These are phyloP conservation scores for Paecilomyces sp. DNA, from an alignment of 2,329 filamentous ascomycete species.

Conservation along the genomic window DNA sequence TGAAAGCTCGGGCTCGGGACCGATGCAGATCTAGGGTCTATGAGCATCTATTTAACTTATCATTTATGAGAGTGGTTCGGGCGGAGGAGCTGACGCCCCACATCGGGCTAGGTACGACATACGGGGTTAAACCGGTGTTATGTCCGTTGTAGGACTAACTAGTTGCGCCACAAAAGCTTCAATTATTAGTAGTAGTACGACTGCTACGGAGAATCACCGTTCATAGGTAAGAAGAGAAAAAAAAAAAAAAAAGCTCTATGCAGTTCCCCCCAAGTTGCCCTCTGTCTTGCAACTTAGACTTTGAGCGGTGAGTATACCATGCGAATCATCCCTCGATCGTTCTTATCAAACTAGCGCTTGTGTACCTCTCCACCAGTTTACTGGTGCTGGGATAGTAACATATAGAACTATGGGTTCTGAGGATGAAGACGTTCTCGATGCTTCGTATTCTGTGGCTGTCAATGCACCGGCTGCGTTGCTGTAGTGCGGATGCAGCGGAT, in stretches of 20 bases:
- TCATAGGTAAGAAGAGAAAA: not conserved
- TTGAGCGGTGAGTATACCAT: not conserved
- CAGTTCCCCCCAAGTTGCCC: too few species aligned
- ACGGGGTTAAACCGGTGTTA: not conserved
- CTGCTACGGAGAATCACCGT: not conserved
- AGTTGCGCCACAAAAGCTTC: not conserved
- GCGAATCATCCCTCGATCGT: not conserved
- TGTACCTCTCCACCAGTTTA: not conserved
- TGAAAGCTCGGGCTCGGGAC: not conserved
- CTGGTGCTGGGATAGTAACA: not conserved
- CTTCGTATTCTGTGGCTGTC: not conserved
- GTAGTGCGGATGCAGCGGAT: slow-evolving; percentile 2
- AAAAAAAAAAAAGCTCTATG: too few species aligned
- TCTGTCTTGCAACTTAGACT: not conserved
- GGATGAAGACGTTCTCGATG: not conserved
- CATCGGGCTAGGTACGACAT: not conserved
- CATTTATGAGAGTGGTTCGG: too few species aligned
- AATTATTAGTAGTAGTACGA: not conserved
- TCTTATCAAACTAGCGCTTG: not conserved
- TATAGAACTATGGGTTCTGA: not conserved
- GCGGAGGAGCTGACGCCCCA: not conserved
- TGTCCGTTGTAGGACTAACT: not conserved
- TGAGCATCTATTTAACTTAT: not conserved
- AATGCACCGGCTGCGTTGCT: not conserved
- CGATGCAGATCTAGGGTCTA: not conserved